phyloP scores from a whole-genome alignment of 2,329 filamentous ascomycete genomes.

The Hirsutella rhossiliensis region DNA sequence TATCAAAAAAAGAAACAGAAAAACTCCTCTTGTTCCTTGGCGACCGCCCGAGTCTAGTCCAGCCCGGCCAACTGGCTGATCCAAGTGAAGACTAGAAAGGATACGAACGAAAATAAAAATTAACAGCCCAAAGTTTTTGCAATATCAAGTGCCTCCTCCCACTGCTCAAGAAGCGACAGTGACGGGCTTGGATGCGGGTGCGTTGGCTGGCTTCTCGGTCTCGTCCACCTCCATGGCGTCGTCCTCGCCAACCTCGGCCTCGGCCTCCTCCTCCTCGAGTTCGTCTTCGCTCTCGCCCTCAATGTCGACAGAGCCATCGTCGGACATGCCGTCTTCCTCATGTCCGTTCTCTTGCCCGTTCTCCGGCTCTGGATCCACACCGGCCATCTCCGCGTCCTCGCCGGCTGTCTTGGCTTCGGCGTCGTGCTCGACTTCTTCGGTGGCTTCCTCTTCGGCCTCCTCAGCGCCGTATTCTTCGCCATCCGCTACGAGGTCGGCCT shows the following conservation, averaged over 20 bases:
- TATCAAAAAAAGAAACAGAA: too few species aligned
- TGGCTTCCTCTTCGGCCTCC: conserved; percentile 65
- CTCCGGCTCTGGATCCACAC: conserved; percentile 39
- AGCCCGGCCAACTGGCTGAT: too few species aligned
- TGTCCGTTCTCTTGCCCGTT: conserved; percentile 26
- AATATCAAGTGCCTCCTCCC: not conserved
- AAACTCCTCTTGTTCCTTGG: too few species aligned
- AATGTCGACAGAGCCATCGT: conserved; percentile 68
- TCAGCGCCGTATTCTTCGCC: conserved; percentile 88
- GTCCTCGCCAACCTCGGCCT: conserved; percentile 21
- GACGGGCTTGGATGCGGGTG: conserved; percentile 17
- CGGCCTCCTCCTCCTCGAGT: conserved; percentile 49
- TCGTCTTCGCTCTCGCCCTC: conserved; percentile 66
- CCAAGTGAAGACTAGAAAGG: too few species aligned
- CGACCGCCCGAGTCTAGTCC: too few species aligned
- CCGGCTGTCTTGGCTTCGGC: conserved; percentile 38
- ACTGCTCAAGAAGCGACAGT: conserved; percentile 17
- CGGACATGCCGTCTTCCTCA: conserved; percentile 57
- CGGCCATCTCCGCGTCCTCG: conserved; percentile 67
- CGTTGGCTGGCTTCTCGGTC: conserved; percentile 20
- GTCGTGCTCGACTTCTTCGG: conserved; percentile 41
- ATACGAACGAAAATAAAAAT: not conserved
- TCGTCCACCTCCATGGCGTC: conserved; percentile 40
- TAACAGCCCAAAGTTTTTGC: not conserved
- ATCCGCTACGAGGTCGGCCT: conserved; percentile 77